Base-by-base conservation (phyloP, 2,329 filamentous ascomycete species). In the Trichoderma oligosporum region DNA sequence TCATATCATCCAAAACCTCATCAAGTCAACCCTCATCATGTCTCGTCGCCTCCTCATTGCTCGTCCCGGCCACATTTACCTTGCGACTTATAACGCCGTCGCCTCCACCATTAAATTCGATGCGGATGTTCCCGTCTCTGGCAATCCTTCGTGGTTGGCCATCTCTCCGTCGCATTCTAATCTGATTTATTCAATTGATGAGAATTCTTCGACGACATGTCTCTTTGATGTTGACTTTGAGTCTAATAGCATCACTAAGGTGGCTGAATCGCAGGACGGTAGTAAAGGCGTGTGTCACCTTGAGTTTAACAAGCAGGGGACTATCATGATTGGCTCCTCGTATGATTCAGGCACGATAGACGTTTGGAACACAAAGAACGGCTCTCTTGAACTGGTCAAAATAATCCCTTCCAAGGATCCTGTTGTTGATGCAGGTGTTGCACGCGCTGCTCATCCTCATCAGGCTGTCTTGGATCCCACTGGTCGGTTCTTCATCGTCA, bases 381-480 rank as follows among this genome's bases (percentile, higher is more conserved):
- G 67, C 27, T 68, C 60, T 3, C 66, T 74, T 4, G 68, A 71
- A 61, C 66, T 75, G 7, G 11, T 77, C 33, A 77, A 74, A 67
- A 69, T 69, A n/a, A 62, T 78, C 58, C 63, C 61, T 2, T 68
- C 76, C 2, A 64, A 64, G 12, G 36, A 57, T 3, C n/a, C 55
- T 14, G 38, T 36, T 4, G 5, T 51, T 1, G 55, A 57, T 24
- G 55, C 36, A 3, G n/a, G 71, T 66, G n/a, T n/a, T n/a, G n/a
- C n/a, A n/a, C 33, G 72, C 73, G 70, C 70, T 29, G 62, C 69
- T 31, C 71, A 76, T 53, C 75, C 79, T 20, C 79, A 82, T 64
- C 76, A 82, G 66, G 70, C 74, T 4, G 66, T 78, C 12, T 68
- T 77, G 3, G 78, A 82, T 60, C 77, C 77, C 3, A 74, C 73